Conservation (phyloP, 2,329 filamentous ascomycete genomes). For the Fusarium sp. region DNA sequence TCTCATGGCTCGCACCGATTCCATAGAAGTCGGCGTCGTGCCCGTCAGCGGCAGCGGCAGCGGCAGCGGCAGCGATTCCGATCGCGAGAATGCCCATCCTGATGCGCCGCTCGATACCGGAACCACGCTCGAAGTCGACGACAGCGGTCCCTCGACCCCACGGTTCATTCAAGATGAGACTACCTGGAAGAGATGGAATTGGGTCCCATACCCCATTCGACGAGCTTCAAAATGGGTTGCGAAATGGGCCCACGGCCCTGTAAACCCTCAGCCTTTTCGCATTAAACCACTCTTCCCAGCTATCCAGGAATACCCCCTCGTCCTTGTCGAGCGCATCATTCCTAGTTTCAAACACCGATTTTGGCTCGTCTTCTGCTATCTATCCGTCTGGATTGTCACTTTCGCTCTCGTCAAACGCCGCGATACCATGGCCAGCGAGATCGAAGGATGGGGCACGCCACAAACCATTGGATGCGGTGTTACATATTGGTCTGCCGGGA, state of each 20-base stretch:
- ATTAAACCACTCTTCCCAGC: slow-evolving; percentile 71
- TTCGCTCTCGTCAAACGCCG: slow-evolving; percentile 75
- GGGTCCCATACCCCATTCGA: slow-evolving; percentile 66
- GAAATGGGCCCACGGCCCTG: slow-evolving; percentile 65
- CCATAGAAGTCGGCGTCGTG: slow-evolving; percentile 40
- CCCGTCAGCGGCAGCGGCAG: slow-evolving; percentile 32
- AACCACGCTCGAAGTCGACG: slow-evolving; percentile 56
- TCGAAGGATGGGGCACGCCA: slow-evolving; percentile 74
- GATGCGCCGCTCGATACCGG: slow-evolving; percentile 54
- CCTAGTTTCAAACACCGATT: slow-evolving; percentile 67
- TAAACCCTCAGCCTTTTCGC: slow-evolving; percentile 55
- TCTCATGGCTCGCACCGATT: slow-evolving; percentile 50
- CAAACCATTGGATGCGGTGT: slow-evolving; percentile 72
- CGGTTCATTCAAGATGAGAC: slow-evolving; percentile 67
- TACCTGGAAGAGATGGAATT: slow-evolving; percentile 60
- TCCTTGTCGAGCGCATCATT: slow-evolving; percentile 68
- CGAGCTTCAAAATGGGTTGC: slow-evolving; percentile 53
- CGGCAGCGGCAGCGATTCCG: slow-evolving; percentile 23
- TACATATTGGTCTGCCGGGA: slow-evolving; percentile 76
- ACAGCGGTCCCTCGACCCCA: slow-evolving; percentile 58
- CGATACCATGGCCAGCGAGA: slow-evolving; percentile 66
- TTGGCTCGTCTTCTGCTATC: slow-evolving; percentile 67
- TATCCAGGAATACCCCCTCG: slow-evolving; percentile 73
- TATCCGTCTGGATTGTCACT: slow-evolving; percentile 72
- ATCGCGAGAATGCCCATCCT: slow-evolving; percentile 44